Evolutionary conservation across 2,329 filamentous ascomycete genomes (phyloP).

Genomic region (Magnaporthales sp.): DNA sequence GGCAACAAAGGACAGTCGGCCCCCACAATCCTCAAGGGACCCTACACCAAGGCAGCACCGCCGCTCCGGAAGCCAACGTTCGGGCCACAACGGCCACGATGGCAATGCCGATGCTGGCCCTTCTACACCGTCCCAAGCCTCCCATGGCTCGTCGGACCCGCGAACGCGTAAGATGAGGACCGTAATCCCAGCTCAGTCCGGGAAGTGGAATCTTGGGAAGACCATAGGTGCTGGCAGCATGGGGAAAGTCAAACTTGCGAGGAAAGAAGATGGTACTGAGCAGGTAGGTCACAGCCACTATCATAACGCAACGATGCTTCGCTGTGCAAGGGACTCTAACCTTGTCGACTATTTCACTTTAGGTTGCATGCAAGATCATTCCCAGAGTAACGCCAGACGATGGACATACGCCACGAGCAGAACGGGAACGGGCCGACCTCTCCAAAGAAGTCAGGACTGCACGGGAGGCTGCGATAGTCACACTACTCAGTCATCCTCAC

Average conservation of each 20-base stretch:
- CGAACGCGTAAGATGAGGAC: constrained; percentile 55
- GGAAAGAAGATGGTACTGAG: constrained; percentile 81
- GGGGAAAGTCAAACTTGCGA: constrained; percentile 96
- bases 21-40: constrained; percentile 38
- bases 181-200: constrained; percentile 81
- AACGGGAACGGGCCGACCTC: constrained; percentile 85
- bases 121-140: constrained; percentile 17
- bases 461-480: constrained; percentile 92
- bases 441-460: constrained; percentile 95
- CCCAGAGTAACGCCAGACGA: constrained; percentile 85
- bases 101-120: constrained; percentile 7
- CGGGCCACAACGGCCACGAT: constrained; percentile 25
- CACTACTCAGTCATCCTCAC: constrained; percentile 86
- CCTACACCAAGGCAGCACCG: constrained; percentile 40
- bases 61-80: constrained; percentile 38
- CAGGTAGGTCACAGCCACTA: constrained; percentile 46
- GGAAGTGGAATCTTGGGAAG: constrained; percentile 92
- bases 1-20: constrained; percentile 57
- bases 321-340: constrained; percentile 2
- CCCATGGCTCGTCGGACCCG: constrained; percentile 31
- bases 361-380: constrained; percentile 97
- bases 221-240: constrained; percentile 97
- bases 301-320: background rate
- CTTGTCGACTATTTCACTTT: constrained; percentile 3
- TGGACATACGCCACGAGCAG: constrained; percentile 57